Evolutionary conservation across 75 land plant genomes (phyloP), one percentile per base, ranked within the genome.

Genomic region (Pinus tabuliformis): DNA sequence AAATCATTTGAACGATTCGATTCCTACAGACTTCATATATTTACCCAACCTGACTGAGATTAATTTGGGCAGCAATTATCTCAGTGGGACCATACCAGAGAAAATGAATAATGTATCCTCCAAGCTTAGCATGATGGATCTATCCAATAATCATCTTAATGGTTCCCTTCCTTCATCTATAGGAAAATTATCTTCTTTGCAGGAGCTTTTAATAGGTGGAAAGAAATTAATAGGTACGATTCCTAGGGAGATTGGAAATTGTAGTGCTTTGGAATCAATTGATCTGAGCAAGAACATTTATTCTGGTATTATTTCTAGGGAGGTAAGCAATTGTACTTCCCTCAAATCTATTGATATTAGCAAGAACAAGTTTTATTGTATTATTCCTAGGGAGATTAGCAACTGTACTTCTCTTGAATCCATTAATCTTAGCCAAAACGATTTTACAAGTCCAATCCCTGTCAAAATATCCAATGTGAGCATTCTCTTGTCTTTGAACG

Each of bases 1-100:
- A 57, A 96, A 96, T 68, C 78, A 77, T 64, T 73, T 96, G 12
- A 91, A 83, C 20, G 97, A 95, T 6, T 76, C 86, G 15, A 88
- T 95, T 36, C 98, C 89, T 12, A 9, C 52, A 45, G 52, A 45
- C 52, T 7, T 45, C 1, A 0, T 45, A 45, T 45, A 45, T 7
- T 45, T 45, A 45, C 52, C 52, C 52, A 45, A 6, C 2, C 52
- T 45, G 52, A 45, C 0, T 45, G 7, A 6, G 52, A 45, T 45
- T 9, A 8, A 45, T 6, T 45, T 45, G 52, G 52, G 7, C 1
- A 45, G 0, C 0, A 45, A 45, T 45, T 45, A 45, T 45, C 42
- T 5, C 5, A 39, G 42, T 39, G 42, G 42, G 42, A 45, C 52
- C 52, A 45, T 45, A 45, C 52, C 1, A 1, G 52, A 45, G 9